These are phyloP conservation scores for Grigorovia transvaalensis DNA, from an alignment of 805 yeast genomes.

Conservation along the genomic window DNA sequence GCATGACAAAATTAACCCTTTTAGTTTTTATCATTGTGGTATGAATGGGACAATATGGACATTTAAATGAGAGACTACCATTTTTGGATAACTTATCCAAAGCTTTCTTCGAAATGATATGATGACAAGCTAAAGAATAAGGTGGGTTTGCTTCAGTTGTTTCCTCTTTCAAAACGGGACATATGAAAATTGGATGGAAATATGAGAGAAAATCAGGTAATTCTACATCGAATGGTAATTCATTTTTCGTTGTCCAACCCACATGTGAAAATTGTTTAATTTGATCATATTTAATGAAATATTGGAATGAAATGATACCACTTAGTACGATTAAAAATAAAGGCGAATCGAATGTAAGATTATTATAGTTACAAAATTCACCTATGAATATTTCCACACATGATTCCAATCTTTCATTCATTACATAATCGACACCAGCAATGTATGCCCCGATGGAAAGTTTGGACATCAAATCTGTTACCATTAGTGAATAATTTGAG, in stretches of 20 bases:
- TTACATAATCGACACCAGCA: slow-evolving; percentile 16
- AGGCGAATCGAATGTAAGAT: slow-evolving; percentile 45
- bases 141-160: slow-evolving; percentile 55
- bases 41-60: slow-evolving; percentile 61
- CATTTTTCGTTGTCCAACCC: slow-evolving; percentile 47
- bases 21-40: slow-evolving; percentile 33
- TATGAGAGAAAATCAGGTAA: slow-evolving; percentile 40
- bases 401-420: slow-evolving; percentile 13
- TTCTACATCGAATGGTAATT: slow-evolving; percentile 51
- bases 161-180: slow-evolving; percentile 63
- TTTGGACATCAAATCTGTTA: slow-evolving; percentile 37
- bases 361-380: slow-evolving; percentile 40
- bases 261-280: slow-evolving; percentile 24
- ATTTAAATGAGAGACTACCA: slow-evolving; percentile 43
- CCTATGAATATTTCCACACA: slow-evolving; percentile 32
- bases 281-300: slow-evolving; percentile 38
- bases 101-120: slow-evolving; percentile 48
- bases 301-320: slow-evolving; percentile 45
- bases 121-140: slow-evolving; percentile 52
- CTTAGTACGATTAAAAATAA: slow-evolving; percentile 40
- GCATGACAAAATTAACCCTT: slow-evolving; percentile 35
- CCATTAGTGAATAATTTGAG: slow-evolving; percentile 8
- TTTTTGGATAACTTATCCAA: slow-evolving; percentile 36
- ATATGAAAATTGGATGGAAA: slow-evolving; percentile 58
- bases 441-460: slow-evolving; percentile 16